phyloP scores from a whole-genome alignment of 2,329 filamentous ascomycete species.

The Biscogniauxia mediterranea region DNA sequence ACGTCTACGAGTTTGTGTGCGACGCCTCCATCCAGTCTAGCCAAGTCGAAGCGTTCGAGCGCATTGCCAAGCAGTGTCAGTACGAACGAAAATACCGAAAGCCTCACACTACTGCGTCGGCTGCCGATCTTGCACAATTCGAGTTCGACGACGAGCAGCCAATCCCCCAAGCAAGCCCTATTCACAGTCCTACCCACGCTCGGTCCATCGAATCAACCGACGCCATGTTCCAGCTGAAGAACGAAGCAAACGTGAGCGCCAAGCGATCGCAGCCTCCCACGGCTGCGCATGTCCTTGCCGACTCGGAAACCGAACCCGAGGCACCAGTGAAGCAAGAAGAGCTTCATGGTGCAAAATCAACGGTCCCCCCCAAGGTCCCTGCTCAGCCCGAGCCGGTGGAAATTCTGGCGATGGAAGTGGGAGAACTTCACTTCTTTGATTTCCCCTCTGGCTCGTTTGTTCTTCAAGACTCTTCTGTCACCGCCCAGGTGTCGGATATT shows the following conservation, averaged over 20 bases:
- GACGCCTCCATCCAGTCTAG: conserved; percentile 68
- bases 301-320: conserved; percentile 9
- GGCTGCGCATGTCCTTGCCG: conserved; percentile 32
- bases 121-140: conserved; percentile 78
- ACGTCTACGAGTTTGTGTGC: conserved; percentile 98
- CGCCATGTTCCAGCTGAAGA: conserved; percentile 51
- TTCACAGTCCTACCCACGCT: conserved; percentile 56
- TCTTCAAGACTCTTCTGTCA: conserved; percentile 71
- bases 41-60: conserved; percentile 77
- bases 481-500: conserved; percentile 78
- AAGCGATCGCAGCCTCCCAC: conserved; percentile 39
- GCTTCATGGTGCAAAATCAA: conserved; percentile 27
- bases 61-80: conserved; percentile 86
- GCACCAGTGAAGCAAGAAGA: conserved; percentile 34
- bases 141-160: conserved; percentile 67
- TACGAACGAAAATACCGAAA: conserved; percentile 95
- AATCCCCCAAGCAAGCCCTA: conserved; percentile 62
- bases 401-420: conserved; percentile 70
- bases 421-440: conserved; percentile 92
- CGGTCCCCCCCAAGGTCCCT: conserved; percentile 51
- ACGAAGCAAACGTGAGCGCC: conserved; percentile 44
- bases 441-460: conserved; percentile 84
- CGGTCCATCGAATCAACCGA: conserved; percentile 58
- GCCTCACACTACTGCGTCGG: conserved; percentile 74
- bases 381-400: conserved; percentile 69